Base-by-base conservation (phyloP, 164 flowering plant genomes). In the Magnolia changhungtana region DNA sequence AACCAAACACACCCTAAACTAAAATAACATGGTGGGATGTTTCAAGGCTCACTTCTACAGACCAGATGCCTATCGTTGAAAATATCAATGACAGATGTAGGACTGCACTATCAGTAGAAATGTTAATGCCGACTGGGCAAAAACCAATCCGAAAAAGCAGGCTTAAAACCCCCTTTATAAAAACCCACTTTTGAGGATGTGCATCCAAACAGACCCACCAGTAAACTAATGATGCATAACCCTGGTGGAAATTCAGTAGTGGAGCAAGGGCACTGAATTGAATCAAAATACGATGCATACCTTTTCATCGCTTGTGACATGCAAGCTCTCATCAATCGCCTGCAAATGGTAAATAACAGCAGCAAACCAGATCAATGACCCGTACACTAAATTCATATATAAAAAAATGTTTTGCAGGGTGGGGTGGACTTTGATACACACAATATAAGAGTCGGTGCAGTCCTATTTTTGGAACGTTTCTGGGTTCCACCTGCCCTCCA, bases 301-400 rank as follows among this genome's bases (percentile, higher is more conserved):
- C 96, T 72, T 84, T 63, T 78, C 87, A 67, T 91, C 95, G 75
- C 99, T 96, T 49, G 98, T 92, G 27, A 89, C 97, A 77, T 96
- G 99, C 76, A 87, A 81, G 69, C 89, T 91, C 73, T 83, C 81
- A 67, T 90, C 90, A 78, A 91, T 86, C 8, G 98, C 89, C 99
- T 96, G 97, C 86, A 70, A 74, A n/a, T 37, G 73, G 21, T 11
- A 75, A 61, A 27, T 68, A 58, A 27, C 71, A 68, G 61, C 20
- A 68, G 50, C 10, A 68, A 68, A 31, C 9, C 14, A 24, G 31
- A 55, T 59, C 19, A 9, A 7, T 16, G 61, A 50, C 37, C 45
- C 13, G 18, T 8, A 23, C 23, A 55, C 29, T 45, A 73, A 27
- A 23, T 13, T 18, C 4, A 5, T 58, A 16, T 7, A 16, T 24